Conservation (phyloP, 495 filamentous ascomycete species). For the Hyaloscypha finlandica region DNA sequence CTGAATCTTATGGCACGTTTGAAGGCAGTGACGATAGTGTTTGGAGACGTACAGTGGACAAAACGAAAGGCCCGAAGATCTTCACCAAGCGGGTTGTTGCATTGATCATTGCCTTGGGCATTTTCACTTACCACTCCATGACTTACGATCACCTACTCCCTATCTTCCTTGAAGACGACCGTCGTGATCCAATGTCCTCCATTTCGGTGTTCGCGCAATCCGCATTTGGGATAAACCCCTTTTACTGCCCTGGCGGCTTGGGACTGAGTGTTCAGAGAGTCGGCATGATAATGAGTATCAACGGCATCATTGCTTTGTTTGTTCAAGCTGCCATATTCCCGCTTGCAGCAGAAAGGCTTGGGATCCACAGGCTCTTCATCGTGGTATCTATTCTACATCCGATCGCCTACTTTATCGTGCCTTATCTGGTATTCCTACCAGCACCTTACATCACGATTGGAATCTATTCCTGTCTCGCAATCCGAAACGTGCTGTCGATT, state of each 20-base stretch:
- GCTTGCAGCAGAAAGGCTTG: constrained; percentile 24
- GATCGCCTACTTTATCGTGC: constrained; percentile 79
- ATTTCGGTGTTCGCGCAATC: neutral
- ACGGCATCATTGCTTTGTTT: constrained; percentile 84
- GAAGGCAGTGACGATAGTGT: constrained; percentile 28
- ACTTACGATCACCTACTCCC: constrained; percentile 93
- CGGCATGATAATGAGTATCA: constrained; percentile 80
- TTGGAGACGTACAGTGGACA: constrained; percentile 20
- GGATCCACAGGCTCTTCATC: constrained; percentile 57
- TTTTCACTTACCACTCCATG: constrained; percentile 90
- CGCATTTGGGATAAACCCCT: constrained; percentile 8
- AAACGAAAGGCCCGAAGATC: constrained; percentile 40
- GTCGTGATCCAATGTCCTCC: constrained; percentile 5
- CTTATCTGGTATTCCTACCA: constrained; percentile 86
- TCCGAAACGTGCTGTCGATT: constrained; percentile 83
- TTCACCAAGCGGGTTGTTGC: constrained; percentile 84
- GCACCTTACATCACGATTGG: constrained; percentile 61
- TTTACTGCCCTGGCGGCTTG: constrained; percentile 76
- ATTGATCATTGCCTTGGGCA: constrained; percentile 83
- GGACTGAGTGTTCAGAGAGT: constrained; percentile 78
- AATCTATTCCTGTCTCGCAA: constrained; percentile 72
- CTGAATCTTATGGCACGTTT: constrained; percentile 51
- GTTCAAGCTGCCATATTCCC: constrained; percentile 54
- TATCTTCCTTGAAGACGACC: constrained; percentile 64
- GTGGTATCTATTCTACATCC: constrained; percentile 79